A percentile compares a stretch with the other conserved stretches of the same genome.
These are phyloP conservation scores for Seiridium cupressi DNA, from an alignment of 2,329 filamentous ascomycete genomes.

Conservation along the genomic window DNA sequence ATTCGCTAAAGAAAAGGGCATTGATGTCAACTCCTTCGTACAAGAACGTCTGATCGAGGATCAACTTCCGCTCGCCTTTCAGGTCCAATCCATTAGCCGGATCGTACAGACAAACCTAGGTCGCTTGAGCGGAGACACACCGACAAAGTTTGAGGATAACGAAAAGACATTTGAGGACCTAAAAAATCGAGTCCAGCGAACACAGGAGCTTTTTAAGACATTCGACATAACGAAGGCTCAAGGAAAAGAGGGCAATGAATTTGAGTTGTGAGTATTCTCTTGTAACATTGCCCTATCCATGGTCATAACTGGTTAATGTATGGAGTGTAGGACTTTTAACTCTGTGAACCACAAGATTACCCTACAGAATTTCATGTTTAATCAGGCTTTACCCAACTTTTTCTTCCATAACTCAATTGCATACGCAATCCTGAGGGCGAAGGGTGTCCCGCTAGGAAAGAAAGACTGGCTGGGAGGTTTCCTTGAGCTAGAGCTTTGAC, in stretches of 20 bases:
- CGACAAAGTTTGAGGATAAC: conserved; percentile 15
- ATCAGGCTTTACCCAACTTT: conserved; percentile 4
- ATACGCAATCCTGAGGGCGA: conserved; percentile 59
- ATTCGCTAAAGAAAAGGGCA: conserved; percentile 21
- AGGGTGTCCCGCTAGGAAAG: conserved; percentile 61
- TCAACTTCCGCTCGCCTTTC: conserved; percentile 35
- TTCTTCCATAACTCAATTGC: conserved; percentile 61
- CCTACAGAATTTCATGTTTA: neutral
- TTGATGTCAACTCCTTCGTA: conserved; percentile 16
- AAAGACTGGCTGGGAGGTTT: conserved; percentile 38
- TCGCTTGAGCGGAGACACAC: neutral
- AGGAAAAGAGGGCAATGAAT: neutral
- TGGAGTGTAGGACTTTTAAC: neutral
- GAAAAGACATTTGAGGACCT: conserved; percentile 30
- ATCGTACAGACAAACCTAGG: neutral
- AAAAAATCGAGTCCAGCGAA: conserved; percentile 29
- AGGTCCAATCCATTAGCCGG: neutral
- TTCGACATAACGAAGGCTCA: neutral
- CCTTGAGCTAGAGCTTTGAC: neutral
- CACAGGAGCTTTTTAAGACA: conserved; percentile 18
- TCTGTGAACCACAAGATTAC: neutral
- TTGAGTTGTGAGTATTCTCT: neutral
- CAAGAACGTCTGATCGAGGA: conserved; percentile 31
- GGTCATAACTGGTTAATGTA: neutral
- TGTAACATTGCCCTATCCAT: neutral